These are phyloP conservation scores for Physcia stellaris DNA, from an alignment of 495 filamentous ascomycete genomes.

Conservation along the genomic window DNA sequence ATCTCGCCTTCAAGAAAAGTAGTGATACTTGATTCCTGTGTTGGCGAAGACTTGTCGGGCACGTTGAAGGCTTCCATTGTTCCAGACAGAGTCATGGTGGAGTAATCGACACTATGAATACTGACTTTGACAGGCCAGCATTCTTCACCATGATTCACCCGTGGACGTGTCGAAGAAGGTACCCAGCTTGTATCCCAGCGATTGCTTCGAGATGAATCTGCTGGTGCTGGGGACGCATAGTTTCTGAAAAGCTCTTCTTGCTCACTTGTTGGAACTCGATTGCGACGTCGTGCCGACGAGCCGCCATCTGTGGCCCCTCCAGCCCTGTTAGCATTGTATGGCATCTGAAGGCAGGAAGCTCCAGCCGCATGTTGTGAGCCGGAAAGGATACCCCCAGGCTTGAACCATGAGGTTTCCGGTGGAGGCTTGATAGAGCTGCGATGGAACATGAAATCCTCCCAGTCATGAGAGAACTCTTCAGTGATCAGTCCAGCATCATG, in stretches of 20 bases:
- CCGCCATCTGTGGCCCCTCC: too few species aligned
- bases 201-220: too few species aligned
- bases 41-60: slow-evolving; percentile 40
- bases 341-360: slow-evolving; percentile 1
- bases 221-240: too few species aligned
- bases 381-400: slow-evolving; percentile 47
- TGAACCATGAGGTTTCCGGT: slow-evolving; percentile 50
- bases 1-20: slow-evolving; percentile 70
- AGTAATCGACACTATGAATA: slow-evolving; percentile 52
- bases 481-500: slow-evolving; percentile 28
- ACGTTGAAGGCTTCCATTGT: slow-evolving; percentile 73
- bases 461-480: slow-evolving; percentile 29
- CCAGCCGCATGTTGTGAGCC: slow-evolving; percentile 43
- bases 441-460: slow-evolving; percentile 53
- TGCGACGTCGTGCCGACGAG: too few species aligned
- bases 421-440: slow-evolving; percentile 38
- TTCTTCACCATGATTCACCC: slow-evolving; percentile 41
- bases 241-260: too few species aligned
- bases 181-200: too few species aligned
- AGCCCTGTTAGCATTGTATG: too few species aligned
- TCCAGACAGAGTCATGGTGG: slow-evolving; percentile 50
- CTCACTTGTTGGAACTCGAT: too few species aligned
- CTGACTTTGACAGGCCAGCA: slow-evolving; percentile 63
- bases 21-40: slow-evolving; percentile 48
- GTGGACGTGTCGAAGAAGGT: too few species aligned